Base-by-base conservation (phyloP, 169 alveolate species). In the Plasmodium fragile region DNA sequence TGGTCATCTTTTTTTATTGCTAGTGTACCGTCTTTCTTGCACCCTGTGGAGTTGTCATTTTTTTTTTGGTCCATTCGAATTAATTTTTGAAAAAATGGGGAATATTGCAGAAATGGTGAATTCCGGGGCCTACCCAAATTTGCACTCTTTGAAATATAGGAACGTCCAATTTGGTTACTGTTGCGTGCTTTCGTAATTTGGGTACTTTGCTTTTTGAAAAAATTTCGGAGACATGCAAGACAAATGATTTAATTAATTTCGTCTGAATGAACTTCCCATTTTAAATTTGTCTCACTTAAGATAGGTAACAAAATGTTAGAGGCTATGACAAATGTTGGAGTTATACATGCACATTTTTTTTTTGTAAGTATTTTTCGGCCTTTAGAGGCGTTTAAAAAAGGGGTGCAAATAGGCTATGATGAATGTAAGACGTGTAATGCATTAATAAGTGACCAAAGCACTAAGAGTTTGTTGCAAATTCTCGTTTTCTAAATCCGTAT, bases 21-120 rank as follows among this genome's bases (percentile, higher is more conserved):
- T 45, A 25, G 52, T 69, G 25, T 28, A 16, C 71, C 2, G 52
- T 72, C 43, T 85, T 73, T 75, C 65, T 72, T 28, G 43, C 70
- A 7, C 28, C 22, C 79, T 36, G 39, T n/a, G 45, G 85, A 11
- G 39, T 69, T 72, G 28, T 34, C 80, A 49, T 69, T 85, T 73
- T 52, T 28, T 73, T n/a, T 72, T 73, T 52, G 28, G 75, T 85
- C 80, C 93, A 85, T 85, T 73, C 53, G 45, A 82, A 45, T 82
- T 30, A 39, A 45, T 80, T 80, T 28, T 52, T 28, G 11, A 6
- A 49, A 49, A 43, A 70, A 43, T 30, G 3, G 13, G 52, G 73
- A 65, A 65, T 65, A 13, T 65, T 18, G 34, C 39, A 59, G n/a
- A 65, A 65, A 65, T 4, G 32, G 36, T 5, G 36, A 25, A 25